Percentiles rank a stretch among this genome's conserved stretches.
These are phyloP conservation scores for Tephrocybe sp. DNA, from an alignment of 768 basidiomycete genomes.

Conservation along the genomic window DNA sequence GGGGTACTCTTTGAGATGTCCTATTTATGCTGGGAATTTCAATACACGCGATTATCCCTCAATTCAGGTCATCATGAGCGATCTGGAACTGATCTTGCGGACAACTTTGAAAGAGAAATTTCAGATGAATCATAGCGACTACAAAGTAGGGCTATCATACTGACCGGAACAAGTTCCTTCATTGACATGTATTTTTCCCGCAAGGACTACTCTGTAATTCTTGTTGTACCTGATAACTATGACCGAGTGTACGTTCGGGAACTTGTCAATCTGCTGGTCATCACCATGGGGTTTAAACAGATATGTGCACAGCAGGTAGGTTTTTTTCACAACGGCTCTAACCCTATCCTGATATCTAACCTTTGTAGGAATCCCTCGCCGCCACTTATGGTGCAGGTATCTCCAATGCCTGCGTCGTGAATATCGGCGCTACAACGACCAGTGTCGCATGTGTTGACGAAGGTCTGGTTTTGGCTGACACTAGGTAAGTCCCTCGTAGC, in stretches of 20 bases:
- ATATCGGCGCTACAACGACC: conserved; percentile 84
- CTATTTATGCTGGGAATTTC: conserved; percentile 79
- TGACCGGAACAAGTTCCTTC: background rate
- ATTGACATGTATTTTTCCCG: background rate
- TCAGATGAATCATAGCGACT: conserved; percentile 49
- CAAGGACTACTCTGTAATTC: conserved; percentile 83
- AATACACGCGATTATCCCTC: conserved; percentile 80
- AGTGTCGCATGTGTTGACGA: conserved; percentile 95
- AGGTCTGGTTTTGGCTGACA: conserved; percentile 84
- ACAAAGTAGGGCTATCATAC: conserved; percentile 49
- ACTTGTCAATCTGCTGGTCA: conserved; percentile 68
- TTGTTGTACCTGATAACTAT: conserved; percentile 92
- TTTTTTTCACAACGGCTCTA: background rate
- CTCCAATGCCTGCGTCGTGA: conserved; percentile 92
- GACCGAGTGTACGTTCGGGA: conserved; percentile 83
- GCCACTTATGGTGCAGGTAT: conserved; percentile 96
- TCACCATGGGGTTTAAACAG: conserved; percentile 89
- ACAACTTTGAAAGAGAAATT: conserved; percentile 61
- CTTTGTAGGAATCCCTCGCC: conserved; percentile 78
- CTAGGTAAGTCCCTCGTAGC: conserved; percentile 54
- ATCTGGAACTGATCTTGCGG: conserved; percentile 71
- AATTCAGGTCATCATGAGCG: conserved; percentile 67
- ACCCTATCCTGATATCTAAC: background rate
- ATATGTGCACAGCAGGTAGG: conserved; percentile 87
- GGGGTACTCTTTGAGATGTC: conserved; percentile 79